These are phyloP conservation scores for Emydomyces testavorans DNA, from an alignment of 2,329 filamentous ascomycete genomes.

Conservation along the genomic window DNA sequence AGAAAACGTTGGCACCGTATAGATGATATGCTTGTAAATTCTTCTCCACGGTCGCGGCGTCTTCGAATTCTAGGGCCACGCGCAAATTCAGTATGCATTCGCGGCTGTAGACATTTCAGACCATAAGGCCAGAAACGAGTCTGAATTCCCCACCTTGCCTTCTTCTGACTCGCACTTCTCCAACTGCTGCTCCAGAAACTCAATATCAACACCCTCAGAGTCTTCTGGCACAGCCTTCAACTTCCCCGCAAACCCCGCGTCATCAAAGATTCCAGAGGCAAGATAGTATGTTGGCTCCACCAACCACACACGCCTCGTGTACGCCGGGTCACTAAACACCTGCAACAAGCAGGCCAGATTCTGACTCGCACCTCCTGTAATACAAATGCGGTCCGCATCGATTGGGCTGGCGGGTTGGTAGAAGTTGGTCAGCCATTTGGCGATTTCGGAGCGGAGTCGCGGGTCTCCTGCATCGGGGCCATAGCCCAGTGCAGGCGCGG, in stretches of 20 bases:
- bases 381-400: slow-evolving; percentile 53
- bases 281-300: slow-evolving; percentile 74
- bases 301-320: slow-evolving; percentile 67
- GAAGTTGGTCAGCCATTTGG: slow-evolving; percentile 56
- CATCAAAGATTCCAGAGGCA: slow-evolving; percentile 74
- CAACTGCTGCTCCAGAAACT: slow-evolving; percentile 44
- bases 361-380: slow-evolving; percentile 78
- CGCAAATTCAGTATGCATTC: neutral
- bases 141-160: slow-evolving; percentile 27
- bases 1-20: slow-evolving; percentile 75
- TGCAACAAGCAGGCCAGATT: slow-evolving; percentile 65
- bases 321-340: slow-evolving; percentile 66
- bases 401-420: slow-evolving; percentile 42
- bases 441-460: slow-evolving; percentile 56
- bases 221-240: slow-evolving; percentile 65
- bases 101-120: too few species aligned
- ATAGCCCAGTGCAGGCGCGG: slow-evolving; percentile 59
- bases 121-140: too few species aligned
- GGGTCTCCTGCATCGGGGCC: slow-evolving; percentile 62
- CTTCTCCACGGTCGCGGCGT: slow-evolving; percentile 52
- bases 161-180: slow-evolving; percentile 39
- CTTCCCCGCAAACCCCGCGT: slow-evolving; percentile 59
- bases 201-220: slow-evolving; percentile 62
- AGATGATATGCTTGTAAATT: slow-evolving; percentile 77
- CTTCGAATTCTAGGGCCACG: slow-evolving; percentile 36